Base-by-base conservation (phyloP, 257 asterid genomes). In the Verbena officinalis region DNA sequence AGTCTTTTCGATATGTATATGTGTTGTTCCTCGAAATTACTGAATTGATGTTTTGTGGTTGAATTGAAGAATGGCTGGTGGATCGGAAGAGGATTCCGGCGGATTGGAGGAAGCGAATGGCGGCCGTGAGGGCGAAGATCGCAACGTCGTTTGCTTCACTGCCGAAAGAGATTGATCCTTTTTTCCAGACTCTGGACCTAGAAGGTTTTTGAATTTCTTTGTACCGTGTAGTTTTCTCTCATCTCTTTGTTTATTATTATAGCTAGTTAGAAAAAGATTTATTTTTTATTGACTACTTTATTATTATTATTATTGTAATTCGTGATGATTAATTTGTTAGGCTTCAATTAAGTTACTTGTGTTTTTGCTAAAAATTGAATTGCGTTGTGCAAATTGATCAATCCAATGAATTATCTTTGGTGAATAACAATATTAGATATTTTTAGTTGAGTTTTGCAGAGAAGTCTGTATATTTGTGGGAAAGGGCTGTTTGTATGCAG, bases 21-120 rank as follows among this genome's bases (percentile, higher is more conserved):
- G 1, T 7, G 52, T 30, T 8, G 64, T 64, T 8, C 31, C 62
- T 15, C 4, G 6, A 16, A 49, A 7, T 31, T 27, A 27, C 50
- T 45, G 53, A 20, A 38, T 50, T 73, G 52, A 36, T 31, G 9
- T 51, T 49, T 53, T 44, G 2, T 27, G 68, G 33, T 62, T 65
- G 66, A 70, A 70, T 51, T 84, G 83, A 73, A 91, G 98, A 89
- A 76, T 93, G 97, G 98, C 80, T 93, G 86, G 86, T 86, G 76
- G 97, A 93, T 80, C 95, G 98, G 82, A 93, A 80, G 85, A 85
- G 94, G 66, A 84, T 93, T 71, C 90, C 96, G 45, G 74, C 54
- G 77, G 97, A 87, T 72, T 93, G 95, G 94, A 80, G 98, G 81
- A 89, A 89, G 83, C 88, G 95, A 39, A 70, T 85, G 81, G 86